A percentile compares a stretch with the other conserved stretches of the same genome.
phyloP scores from a whole-genome alignment of 169 alveolate genomes.

The Plasmodium coatneyi region DNA sequence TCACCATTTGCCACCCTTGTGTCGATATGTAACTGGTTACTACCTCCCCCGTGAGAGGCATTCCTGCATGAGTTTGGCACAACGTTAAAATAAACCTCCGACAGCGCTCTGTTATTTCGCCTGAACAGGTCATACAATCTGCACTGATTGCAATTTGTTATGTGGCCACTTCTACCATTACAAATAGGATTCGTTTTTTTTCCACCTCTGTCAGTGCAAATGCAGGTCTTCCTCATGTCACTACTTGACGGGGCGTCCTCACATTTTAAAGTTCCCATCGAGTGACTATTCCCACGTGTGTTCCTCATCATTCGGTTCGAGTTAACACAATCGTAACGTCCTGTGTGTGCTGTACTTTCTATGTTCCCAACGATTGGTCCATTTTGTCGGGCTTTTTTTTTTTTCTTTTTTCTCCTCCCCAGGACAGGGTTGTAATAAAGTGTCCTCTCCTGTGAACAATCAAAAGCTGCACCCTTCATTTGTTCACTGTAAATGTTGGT shows the following conservation, averaged over 20 bases:
- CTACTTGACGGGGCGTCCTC: background rate
- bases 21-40: background rate
- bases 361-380: background rate
- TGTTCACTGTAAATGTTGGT: constrained; percentile 35
- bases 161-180: background rate
- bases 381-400: background rate
- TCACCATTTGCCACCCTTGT: background rate
- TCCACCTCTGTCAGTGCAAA: background rate
- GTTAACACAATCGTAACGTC: background rate
- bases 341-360: background rate
- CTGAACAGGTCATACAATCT: background rate
- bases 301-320: background rate
- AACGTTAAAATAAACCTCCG: background rate
- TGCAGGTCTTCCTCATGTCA: background rate
- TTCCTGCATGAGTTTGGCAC: background rate
- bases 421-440: background rate
- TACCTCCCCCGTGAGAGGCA: background rate
- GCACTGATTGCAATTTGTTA: background rate
- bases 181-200: background rate
- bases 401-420: background rate
- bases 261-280: background rate
- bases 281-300: background rate
- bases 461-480: background rate
- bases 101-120: background rate
- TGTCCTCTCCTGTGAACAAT: background rate